These are phyloP conservation scores for Yamadazyma phyllophila DNA, from an alignment of 805 yeast species.

Conservation along the genomic window DNA sequence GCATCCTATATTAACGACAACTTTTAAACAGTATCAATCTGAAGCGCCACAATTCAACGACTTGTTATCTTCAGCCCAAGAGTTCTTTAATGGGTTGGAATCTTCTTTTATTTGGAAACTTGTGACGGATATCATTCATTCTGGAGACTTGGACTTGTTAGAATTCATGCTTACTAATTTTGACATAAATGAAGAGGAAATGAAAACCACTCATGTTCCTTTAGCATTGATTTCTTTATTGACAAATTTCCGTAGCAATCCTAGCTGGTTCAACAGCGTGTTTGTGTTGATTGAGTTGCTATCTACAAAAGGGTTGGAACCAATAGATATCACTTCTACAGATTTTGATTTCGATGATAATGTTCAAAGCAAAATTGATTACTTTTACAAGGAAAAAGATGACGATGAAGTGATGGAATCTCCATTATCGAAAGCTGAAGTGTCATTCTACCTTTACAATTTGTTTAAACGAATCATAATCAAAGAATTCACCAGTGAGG, in stretches of 20 bases:
- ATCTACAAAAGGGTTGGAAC: constrained; percentile 57
- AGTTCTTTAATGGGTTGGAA: constrained; percentile 86
- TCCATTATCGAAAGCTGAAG: constrained; percentile 16
- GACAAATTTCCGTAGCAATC: constrained; percentile 16
- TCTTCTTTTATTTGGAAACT: constrained; percentile 70
- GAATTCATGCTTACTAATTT: constrained; percentile 62
- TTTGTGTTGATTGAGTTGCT: constrained; percentile 48
- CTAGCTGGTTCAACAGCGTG: constrained; percentile 40
- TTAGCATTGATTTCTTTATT: constrained; percentile 54
- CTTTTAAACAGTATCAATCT: background rate
- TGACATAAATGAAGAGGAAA: constrained; percentile 83
- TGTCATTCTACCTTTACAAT: constrained; percentile 20
- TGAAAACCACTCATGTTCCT: constrained; percentile 74
- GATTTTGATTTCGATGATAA: background rate
- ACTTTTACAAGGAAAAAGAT: constrained; percentile 1
- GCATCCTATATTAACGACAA: constrained; percentile 47
- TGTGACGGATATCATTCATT: constrained; percentile 32
- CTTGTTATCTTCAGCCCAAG: constrained; percentile 44
- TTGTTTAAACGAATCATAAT: constrained; percentile 19
- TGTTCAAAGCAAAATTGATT: background rate
- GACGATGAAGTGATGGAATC: background rate
- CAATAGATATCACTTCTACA: constrained; percentile 1
- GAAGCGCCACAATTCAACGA: constrained; percentile 41
- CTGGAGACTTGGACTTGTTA: constrained; percentile 45
- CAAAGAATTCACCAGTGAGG: constrained; percentile 13